These are phyloP conservation scores for Hypomontagnella monticulosa DNA, from an alignment of 495 filamentous ascomycete genomes.

Conservation along the genomic window DNA sequence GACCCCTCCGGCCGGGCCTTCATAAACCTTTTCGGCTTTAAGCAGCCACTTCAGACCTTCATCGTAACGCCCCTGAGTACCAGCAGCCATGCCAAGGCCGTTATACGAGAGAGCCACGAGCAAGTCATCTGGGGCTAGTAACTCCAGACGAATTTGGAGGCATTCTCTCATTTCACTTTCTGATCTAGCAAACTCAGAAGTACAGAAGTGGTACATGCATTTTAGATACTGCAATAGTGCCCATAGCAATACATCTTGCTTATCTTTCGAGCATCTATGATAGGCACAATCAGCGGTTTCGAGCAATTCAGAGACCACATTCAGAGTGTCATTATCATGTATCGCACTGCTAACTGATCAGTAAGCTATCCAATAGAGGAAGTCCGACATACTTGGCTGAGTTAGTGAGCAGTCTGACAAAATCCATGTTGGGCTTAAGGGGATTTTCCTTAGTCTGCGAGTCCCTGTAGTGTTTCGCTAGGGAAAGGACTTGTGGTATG, in stretches of 20 bases:
- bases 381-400: slow-evolving; percentile 7
- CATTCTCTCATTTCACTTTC: slow-evolving; percentile 24
- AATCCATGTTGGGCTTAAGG: slow-evolving; percentile 14
- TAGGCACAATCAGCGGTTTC: slow-evolving; percentile 18
- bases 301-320: slow-evolving; percentile 8
- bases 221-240: slow-evolving; percentile 13
- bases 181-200: slow-evolving; percentile 13
- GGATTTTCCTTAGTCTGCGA: slow-evolving; percentile 15
- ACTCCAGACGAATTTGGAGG: slow-evolving; percentile 11
- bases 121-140: slow-evolving; percentile 15
- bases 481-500: slow-evolving; percentile 19
- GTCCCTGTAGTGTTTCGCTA: slow-evolving; percentile 17
- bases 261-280: slow-evolving; percentile 1
- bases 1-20: slow-evolving; percentile 8
- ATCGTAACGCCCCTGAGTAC: slow-evolving; percentile 17
- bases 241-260: slow-evolving; percentile 10
- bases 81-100: slow-evolving; percentile 14
- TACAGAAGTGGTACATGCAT: slow-evolving; percentile 22
- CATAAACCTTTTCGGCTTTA: slow-evolving; percentile 17
- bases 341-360: slow-evolving; percentile 6
- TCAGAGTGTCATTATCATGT: slow-evolving; percentile 24
- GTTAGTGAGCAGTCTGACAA: slow-evolving; percentile 16
- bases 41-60: slow-evolving; percentile 20
- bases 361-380: not conserved
- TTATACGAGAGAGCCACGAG: slow-evolving; percentile 18